Evolutionary conservation across 2,329 filamentous ascomycete species (phyloP), one percentile per base, ranked within the genome.

Genomic region (Cordyceps cateniannulata): DNA sequence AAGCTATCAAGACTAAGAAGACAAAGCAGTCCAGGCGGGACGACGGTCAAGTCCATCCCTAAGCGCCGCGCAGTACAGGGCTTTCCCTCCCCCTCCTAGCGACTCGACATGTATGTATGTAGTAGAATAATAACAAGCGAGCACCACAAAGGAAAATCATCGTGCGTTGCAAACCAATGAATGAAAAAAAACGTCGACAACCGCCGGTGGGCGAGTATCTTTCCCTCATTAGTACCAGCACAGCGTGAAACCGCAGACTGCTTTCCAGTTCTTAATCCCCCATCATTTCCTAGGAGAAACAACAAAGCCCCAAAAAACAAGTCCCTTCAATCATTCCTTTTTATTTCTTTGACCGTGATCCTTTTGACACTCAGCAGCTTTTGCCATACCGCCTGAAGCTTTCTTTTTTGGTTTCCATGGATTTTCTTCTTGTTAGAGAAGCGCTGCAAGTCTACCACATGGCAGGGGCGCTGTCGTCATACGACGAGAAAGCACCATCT

Each of bases 221-320:
- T 98, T 98, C 93, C 93, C 92, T 97, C 93, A 89, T 97, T 83
- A 97, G 92, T 88, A 86, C 88, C 81, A 48, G 78, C 82, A 85
- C 71, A 66, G 65, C 65, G 63, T 63, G 66, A 65, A 65, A 64
- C 65, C 68, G 38, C 16, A 22, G 16, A 18, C 25, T 44, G 27
- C 35, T 44, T 38, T 44, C 45, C 59, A 27, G 57, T 35, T 62
- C 59, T n/a, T n/a, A 44, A 25, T 24, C 32, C n/a, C 38, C 51
- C 22, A 16, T 16, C 38, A 42, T n/a, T n/a, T 42, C 18, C 16
- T 12, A 12, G 8, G 18, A 42, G 18, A 42, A 42, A n/a, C 38
- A 16, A 49, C 27, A 40, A n/a, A 49, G 24, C 52, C 14, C 35
- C n/a, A 25, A 18, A 9, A 40, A 52, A 25, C 3, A 35, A 29